Evolutionary conservation across 768 basidiomycete genomes (phyloP).

Genomic region (Lentinula raphanica): DNA sequence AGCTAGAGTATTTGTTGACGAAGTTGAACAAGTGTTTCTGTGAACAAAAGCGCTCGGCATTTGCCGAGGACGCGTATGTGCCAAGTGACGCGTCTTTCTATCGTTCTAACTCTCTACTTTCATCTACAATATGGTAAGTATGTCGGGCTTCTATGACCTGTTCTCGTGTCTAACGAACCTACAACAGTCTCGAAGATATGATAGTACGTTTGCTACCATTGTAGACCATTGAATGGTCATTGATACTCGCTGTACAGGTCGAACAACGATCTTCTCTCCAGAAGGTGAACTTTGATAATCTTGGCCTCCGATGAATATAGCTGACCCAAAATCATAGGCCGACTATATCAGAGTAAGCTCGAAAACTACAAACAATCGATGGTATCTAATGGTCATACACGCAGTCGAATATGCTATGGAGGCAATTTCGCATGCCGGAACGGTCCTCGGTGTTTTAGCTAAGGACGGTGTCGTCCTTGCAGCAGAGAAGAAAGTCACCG

Average conservation of each 20-base stretch:
- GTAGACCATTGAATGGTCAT: constrained; percentile 2
- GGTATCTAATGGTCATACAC: constrained; percentile 6
- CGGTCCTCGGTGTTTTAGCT: constrained; percentile 88
- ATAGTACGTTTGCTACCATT: constrained; percentile 56
- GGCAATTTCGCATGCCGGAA: constrained; percentile 93
- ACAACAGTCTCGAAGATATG: constrained; percentile 83
- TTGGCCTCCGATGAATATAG: neutral
- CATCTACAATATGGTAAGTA: constrained; percentile 44
- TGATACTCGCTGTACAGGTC: constrained; percentile 43
- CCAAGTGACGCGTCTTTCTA: constrained; percentile 36
- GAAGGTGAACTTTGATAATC: constrained; percentile 76
- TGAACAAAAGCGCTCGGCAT: neutral
- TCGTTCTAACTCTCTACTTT: constrained; percentile 13
- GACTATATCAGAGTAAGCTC: constrained; percentile 88
- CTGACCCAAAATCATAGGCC: constrained; percentile 48
- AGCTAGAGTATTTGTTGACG: neutral
- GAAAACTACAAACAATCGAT: neutral
- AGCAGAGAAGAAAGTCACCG: constrained; percentile 97
- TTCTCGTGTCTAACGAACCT: neutral
- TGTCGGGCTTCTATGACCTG: neutral
- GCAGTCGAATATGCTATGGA: constrained; percentile 99
- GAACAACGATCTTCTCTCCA: constrained; percentile 98
- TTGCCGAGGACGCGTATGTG: neutral
- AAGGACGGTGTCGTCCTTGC: constrained; percentile 89
- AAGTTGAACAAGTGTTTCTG: neutral